Base-by-base conservation (phyloP, 352 stramenopile species). In the Phytophthora megakarya region DNA sequence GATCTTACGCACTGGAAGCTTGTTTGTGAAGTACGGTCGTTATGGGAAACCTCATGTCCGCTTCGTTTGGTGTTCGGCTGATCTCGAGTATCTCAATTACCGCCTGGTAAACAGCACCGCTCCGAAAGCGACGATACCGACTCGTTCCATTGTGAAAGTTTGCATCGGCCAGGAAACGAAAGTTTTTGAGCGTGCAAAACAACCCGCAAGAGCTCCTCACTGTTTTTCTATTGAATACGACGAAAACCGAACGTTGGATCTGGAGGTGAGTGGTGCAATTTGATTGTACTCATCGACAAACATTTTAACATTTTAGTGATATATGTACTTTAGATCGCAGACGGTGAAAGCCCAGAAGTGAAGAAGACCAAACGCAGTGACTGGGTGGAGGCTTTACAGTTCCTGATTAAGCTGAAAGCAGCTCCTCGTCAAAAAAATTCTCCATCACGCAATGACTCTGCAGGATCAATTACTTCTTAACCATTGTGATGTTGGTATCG, bases 141-240 rank as follows among this genome's bases (percentile, higher is more conserved):
- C 78, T 38, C 78, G 80, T 5, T 71, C 56, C 1, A 82, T 91
- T 47, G 37, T 58, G 12, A 37, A 56, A 1, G 61, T 91, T 15
- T 67, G 71, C 18, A 48, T 84, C 13, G 82, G 81, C 0, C 82
- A 89, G 47, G 66, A 68, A 6, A 88, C 82, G 0, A 74, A 77
- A 15, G 82, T 89, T 3, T 91, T 91, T 56, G 82, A 89, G 39
- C 76, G 82, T 11, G 80, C 78, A 1, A 89, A 78, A 26, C 76
- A 87, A 44, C 70, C 68, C 13, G 60, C 58, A 26, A 59, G 78
- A 50, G 75, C 82, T 13, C 75, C 76, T 3, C 87, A 81, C 21
- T 93, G 80, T 42, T 93, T 93, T 44, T 93, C 84, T 0, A 70
- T 92, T 47, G 73, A 89, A 33, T 92, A 92, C 64, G 81, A 90